Percentiles rank a stretch among this genome's conserved stretches.
phyloP scores from a whole-genome alignment of 2,329 filamentous ascomycete species.

The Talaromyces sp. region DNA sequence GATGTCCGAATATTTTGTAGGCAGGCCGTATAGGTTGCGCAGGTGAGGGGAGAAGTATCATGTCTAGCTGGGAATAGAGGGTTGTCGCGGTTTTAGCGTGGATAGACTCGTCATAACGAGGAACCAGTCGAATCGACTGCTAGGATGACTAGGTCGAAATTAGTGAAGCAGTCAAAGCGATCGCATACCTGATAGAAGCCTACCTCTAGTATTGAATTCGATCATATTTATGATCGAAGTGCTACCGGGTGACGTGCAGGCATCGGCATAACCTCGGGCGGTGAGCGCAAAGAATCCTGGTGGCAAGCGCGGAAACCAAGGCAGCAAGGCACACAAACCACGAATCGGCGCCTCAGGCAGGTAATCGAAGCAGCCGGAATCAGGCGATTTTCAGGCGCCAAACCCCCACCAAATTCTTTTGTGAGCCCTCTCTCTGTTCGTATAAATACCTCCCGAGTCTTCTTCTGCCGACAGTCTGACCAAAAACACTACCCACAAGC shows the following conservation, averaged over 20 bases:
- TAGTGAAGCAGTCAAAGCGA: background rate
- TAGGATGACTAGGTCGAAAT: background rate
- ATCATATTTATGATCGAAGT: background rate
- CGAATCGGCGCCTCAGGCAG: conserved; percentile 24
- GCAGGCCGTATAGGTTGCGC: background rate
- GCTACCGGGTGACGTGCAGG: background rate
- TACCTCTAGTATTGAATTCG: background rate
- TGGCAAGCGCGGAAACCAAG: conserved; percentile 7
- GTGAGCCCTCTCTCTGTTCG: conserved; percentile 14
- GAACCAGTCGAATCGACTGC: background rate
- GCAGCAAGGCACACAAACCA: conserved; percentile 3
- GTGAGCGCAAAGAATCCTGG: background rate
- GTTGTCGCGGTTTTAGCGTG: background rate
- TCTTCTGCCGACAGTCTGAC: conserved; percentile 20
- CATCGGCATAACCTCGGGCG: conserved; percentile 15
- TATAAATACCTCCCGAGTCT: conserved; percentile 26
- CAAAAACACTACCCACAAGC: conserved; percentile 19
- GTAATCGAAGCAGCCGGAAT: conserved; percentile 22
- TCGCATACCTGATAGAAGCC: background rate
- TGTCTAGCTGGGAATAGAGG: conserved; percentile 1
- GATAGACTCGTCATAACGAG: conserved; percentile 5
- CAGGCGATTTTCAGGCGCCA: conserved; percentile 17
- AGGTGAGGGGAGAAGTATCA: conserved; percentile 2
- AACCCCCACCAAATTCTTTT: conserved; percentile 10
- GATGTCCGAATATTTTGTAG: background rate